A percentile compares a stretch with the other conserved stretches of the same genome.
Conservation (phyloP, 169 alveolate species). For the Perkinsus olseni region DNA sequence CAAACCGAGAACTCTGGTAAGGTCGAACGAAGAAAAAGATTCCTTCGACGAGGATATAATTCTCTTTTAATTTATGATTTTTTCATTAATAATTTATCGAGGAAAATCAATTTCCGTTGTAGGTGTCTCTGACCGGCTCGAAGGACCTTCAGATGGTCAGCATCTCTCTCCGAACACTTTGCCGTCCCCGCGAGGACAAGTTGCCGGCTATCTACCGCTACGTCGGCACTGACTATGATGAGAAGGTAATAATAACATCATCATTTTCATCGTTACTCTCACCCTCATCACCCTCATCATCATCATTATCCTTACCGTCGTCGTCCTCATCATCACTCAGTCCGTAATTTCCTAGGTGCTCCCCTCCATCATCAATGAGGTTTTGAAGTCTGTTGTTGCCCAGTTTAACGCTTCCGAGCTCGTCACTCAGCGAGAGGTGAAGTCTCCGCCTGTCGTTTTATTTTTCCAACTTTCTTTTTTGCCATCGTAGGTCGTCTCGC, state of each 20-base stretch:
- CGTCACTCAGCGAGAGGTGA: conserved; percentile 89
- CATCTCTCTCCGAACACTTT: conserved; percentile 73
- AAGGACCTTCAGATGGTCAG: conserved; percentile 85
- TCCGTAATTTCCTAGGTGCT: too few species aligned
- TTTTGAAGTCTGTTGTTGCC: conserved; percentile 89
- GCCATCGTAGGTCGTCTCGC: conserved; percentile 22
- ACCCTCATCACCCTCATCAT: too few species aligned
- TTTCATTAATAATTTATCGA: not conserved
- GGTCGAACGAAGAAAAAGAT: conserved; percentile 30
- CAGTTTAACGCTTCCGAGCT: conserved; percentile 92
- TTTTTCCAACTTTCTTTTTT: not conserved
- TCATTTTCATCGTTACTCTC: too few species aligned
- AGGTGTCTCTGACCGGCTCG: not conserved
- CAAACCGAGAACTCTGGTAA: conserved; percentile 76
- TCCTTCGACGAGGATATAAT: not conserved
- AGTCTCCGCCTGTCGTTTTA: conserved; percentile 16
- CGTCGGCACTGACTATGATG: conserved; percentile 87
- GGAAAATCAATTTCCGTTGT: not conserved
- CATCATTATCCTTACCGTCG: too few species aligned
- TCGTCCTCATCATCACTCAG: too few species aligned
- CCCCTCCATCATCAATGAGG: conserved; percentile 94
- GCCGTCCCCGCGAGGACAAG: conserved; percentile 36
- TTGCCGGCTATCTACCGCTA: conserved; percentile 46
- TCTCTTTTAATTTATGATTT: not conserved
- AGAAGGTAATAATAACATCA: conserved; percentile 63